Evolutionary conservation across 768 basidiomycete species (phyloP).

Genomic region (Hygrocybe coccinea): DNA sequence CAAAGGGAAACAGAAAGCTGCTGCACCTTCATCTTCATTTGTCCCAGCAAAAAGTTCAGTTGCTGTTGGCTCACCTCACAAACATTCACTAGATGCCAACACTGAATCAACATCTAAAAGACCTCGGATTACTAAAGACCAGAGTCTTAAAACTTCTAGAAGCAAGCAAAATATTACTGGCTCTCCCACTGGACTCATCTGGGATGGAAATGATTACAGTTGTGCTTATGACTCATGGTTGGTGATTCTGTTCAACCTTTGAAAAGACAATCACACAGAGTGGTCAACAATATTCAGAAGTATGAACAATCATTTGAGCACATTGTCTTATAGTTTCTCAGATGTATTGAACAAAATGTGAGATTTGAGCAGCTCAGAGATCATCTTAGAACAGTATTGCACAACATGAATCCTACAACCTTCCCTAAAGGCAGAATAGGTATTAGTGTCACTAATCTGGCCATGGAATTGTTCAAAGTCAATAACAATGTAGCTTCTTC

Average conservation of each 20-base stretch:
- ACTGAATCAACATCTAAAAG: background rate
- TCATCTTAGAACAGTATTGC: background rate
- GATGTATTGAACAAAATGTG: background rate
- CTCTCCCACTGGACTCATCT: constrained; percentile 8
- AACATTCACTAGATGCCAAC: constrained; percentile 6
- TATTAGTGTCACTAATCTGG: background rate
- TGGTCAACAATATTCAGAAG: background rate
- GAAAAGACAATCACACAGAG: background rate
- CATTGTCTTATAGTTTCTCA: background rate
- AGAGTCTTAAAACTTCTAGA: too few relatives aligned
- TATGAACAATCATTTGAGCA: background rate
- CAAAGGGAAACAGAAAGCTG: background rate
- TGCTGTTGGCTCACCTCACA: background rate
- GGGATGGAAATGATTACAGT: constrained; percentile 15
- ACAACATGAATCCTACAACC: background rate
- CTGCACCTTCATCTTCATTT: background rate
- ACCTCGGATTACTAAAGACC: too few relatives aligned
- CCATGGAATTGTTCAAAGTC: background rate
- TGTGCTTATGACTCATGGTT: constrained; percentile 17
- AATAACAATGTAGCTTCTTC: background rate
- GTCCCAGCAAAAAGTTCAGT: constrained; percentile 1
- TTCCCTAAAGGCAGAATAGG: background rate
- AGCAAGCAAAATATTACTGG: background rate
- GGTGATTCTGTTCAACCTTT: too few relatives aligned
- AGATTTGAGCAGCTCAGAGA: constrained; percentile 1